Percentiles rank a stretch among this genome's conserved stretches.
phyloP scores from a whole-genome alignment of 192 early-diverging fungal genomes.

The Linnemannia exigua region DNA sequence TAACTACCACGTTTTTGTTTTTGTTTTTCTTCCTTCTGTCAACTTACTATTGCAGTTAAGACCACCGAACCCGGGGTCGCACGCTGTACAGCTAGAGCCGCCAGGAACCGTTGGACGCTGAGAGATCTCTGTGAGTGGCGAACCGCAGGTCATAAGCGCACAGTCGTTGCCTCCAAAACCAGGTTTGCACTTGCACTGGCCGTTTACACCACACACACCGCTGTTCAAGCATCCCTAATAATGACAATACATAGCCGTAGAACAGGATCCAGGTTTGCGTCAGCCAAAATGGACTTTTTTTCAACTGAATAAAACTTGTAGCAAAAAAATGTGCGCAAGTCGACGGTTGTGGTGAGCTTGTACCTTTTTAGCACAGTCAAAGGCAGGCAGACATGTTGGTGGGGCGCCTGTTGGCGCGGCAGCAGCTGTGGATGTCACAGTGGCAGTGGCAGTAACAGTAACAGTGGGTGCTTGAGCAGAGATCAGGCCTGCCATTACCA shows the following conservation, averaged over 20 bases:
- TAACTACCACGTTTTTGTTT: not conserved
- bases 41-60: constrained; percentile 65
- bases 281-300: too few relatives aligned
- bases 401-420: constrained; percentile 8
- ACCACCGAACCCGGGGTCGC: constrained; percentile 71
- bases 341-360: constrained; percentile 17
- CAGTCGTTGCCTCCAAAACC: constrained; percentile 49
- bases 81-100: constrained; percentile 23
- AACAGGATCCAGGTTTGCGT: too few relatives aligned
- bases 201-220: constrained; percentile 16
- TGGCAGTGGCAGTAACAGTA: constrained; percentile 10
- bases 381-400: constrained; percentile 25
- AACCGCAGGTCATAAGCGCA: constrained; percentile 36
- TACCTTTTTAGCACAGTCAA: constrained; percentile 27
- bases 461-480: not conserved
- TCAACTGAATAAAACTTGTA: too few relatives aligned
- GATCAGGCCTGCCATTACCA: not conserved
- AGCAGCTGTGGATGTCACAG: constrained; percentile 2
- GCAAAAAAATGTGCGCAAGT: too few relatives aligned
- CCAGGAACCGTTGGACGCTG: constrained; percentile 21
- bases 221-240: constrained; percentile 43
- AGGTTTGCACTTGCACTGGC: constrained; percentile 27
- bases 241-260: not conserved
- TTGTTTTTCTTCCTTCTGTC: not conserved
- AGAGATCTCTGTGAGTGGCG: constrained; percentile 21